Conservation (phyloP, 768 basidiomycete species). For the Lactarius indigo region DNA sequence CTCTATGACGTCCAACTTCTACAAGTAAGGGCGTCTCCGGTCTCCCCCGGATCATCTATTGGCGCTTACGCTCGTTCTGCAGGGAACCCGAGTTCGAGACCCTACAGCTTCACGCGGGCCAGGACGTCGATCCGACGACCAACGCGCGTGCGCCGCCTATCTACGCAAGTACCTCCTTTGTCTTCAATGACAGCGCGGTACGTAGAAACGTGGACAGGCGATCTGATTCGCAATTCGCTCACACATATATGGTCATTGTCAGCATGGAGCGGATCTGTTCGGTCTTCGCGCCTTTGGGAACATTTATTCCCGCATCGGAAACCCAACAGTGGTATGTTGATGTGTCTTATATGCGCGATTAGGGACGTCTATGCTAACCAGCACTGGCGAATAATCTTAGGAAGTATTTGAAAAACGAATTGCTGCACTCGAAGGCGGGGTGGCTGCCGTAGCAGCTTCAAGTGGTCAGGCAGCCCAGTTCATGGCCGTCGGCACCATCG, state of each 20-base stretch:
- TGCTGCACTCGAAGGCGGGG: slow-evolving; percentile 74
- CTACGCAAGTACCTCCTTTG: slow-evolving; percentile 68
- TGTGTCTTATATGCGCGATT: slow-evolving; percentile 25
- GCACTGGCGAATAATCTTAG: slow-evolving; percentile 33
- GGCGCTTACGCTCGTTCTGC: not conserved
- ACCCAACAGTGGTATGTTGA: slow-evolving; percentile 54
- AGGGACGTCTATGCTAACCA: not conserved
- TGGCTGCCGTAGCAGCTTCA: slow-evolving; percentile 67
- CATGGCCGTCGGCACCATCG: slow-evolving; percentile 43
- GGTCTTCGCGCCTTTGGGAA: slow-evolving; percentile 56
- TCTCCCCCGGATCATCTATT: not conserved
- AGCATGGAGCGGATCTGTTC: slow-evolving; percentile 78
- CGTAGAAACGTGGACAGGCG: slow-evolving; percentile 22
- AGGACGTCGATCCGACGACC: slow-evolving; percentile 56
- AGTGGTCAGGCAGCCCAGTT: slow-evolving; percentile 80
- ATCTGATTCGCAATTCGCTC: not conserved
- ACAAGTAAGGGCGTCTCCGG: not conserved
- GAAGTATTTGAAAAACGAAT: slow-evolving; percentile 79
- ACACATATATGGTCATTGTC: not conserved
- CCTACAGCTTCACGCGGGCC: slow-evolving; percentile 75
- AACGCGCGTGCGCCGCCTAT: slow-evolving; percentile 78
- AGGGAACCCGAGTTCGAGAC: slow-evolving; percentile 72
- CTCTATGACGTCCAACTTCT: slow-evolving; percentile 8
- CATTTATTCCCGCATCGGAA: slow-evolving; percentile 66
- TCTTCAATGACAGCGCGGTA: slow-evolving; percentile 69